Conservation (phyloP, 1,284 basidiomycete genomes). For the Rhodotorula sp. region DNA sequence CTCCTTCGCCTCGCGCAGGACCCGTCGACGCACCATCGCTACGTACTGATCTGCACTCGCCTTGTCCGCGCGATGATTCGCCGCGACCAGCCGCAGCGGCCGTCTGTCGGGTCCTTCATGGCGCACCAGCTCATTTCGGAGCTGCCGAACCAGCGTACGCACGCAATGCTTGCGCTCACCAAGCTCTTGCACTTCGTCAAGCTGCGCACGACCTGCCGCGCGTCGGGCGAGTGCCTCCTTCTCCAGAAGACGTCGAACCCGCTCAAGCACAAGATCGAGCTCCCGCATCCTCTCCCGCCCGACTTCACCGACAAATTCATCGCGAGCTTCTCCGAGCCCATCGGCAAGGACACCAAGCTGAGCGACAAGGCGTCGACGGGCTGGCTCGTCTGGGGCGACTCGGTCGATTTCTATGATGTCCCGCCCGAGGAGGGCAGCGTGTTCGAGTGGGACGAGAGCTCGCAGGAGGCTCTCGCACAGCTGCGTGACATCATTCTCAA, state of each 20-base stretch:
- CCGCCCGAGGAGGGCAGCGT: slow-evolving; percentile 58
- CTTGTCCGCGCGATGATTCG: slow-evolving; percentile 73
- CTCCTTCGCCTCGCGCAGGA: slow-evolving; percentile 69
- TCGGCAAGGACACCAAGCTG: slow-evolving; percentile 53
- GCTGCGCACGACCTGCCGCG: slow-evolving; percentile 74
- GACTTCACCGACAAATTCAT: slow-evolving; percentile 63
- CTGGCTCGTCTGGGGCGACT: slow-evolving; percentile 79
- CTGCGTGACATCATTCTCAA: slow-evolving; percentile 60
- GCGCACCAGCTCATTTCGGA: slow-evolving; percentile 61
- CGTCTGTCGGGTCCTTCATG: slow-evolving; percentile 60
- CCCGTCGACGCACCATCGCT: slow-evolving; percentile 86
- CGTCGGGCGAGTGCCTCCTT: slow-evolving; percentile 69
- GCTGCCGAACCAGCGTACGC: slow-evolving; percentile 71
- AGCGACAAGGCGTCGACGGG: slow-evolving; percentile 77
- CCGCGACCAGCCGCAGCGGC: slow-evolving; percentile 69
- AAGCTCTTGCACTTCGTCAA: slow-evolving; percentile 78
- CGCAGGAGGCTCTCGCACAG: slow-evolving; percentile 63
- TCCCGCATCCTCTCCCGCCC: slow-evolving; percentile 52
- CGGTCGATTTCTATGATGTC: slow-evolving; percentile 68
- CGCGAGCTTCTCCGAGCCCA: slow-evolving; percentile 53
- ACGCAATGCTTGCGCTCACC: slow-evolving; percentile 65
- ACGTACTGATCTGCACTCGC: slow-evolving; percentile 73
- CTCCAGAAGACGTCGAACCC: slow-evolving; percentile 77
- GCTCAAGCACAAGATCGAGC: slow-evolving; percentile 60
- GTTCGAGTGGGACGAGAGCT: slow-evolving; percentile 67